These are phyloP conservation scores for Kodamaea sagamina DNA, from an alignment of 805 yeast species.

Conservation along the genomic window DNA sequence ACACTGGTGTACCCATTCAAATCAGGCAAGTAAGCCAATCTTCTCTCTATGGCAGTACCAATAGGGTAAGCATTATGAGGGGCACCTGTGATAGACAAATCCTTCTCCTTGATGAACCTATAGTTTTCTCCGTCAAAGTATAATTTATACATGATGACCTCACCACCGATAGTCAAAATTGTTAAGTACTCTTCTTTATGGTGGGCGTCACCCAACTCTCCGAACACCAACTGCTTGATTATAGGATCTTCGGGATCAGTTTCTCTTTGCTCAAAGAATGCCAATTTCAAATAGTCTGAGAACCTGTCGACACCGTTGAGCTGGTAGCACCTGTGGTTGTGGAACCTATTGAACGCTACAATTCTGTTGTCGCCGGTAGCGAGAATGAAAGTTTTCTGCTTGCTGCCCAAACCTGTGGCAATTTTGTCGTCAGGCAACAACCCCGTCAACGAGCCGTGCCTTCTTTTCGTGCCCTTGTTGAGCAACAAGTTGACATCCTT, in stretches of 20 bases:
- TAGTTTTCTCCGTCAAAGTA: slow-evolving; percentile 49
- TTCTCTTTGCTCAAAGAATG: slow-evolving; percentile 51
- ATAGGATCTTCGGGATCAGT: slow-evolving; percentile 65
- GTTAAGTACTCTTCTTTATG: slow-evolving; percentile 63
- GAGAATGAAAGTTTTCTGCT: slow-evolving; percentile 53
- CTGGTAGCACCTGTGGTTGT: slow-evolving; percentile 55
- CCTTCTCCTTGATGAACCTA: slow-evolving; percentile 45
- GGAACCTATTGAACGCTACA: slow-evolving; percentile 60
- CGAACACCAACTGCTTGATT: slow-evolving; percentile 65
- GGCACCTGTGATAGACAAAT: slow-evolving; percentile 65
- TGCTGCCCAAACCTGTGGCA: slow-evolving; percentile 17
- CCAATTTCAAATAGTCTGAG: slow-evolving; percentile 44
- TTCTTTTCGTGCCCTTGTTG: slow-evolving; percentile 36
- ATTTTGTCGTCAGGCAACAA: slow-evolving; percentile 19
- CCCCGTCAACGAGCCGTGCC: slow-evolving; percentile 15
- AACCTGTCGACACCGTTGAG: slow-evolving; percentile 51
- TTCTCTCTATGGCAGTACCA: slow-evolving; percentile 70
- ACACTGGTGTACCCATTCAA: slow-evolving; percentile 60
- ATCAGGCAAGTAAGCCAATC: slow-evolving; percentile 58
- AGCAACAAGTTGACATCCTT: slow-evolving; percentile 30
- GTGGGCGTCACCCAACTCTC: slow-evolving; percentile 61
- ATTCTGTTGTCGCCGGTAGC: slow-evolving; percentile 79
- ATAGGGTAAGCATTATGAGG: slow-evolving; percentile 74
- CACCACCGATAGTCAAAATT: slow-evolving; percentile 79
- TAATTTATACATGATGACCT: slow-evolving; percentile 65